Base-by-base conservation (phyloP, 2,329 filamentous ascomycete species). In the Chaetomium olivaceum region DNA sequence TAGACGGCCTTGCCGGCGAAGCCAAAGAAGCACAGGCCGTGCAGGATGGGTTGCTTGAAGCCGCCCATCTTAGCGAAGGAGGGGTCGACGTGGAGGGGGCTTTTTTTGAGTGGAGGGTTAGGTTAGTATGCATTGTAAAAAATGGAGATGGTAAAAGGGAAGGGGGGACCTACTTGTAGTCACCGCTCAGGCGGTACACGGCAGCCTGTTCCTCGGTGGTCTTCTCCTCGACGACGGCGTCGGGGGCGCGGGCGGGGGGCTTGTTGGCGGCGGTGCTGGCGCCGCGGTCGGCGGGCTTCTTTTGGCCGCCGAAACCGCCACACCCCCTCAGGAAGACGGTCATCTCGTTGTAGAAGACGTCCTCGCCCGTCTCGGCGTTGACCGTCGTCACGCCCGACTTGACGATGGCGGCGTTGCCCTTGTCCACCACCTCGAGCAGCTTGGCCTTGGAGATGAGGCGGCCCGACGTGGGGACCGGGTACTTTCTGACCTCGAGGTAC, bases 21-120 rank as follows among this genome's bases (percentile, higher is more conserved):
- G 72, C 95, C 95, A 74, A 99, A 94, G 76, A 89, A 95, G 85
- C 93, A 97, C 46, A 99, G 87, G n/a, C 95, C 95, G 82, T 99
- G 95, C 62, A 99, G 83, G 76, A 99, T 99, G 14, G 95, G 95
- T 31, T 83, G 87, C 80, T 95, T 91, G 87, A 99, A 99, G 66
- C 95, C 95, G 66, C 94, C 95, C 73, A 96, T 89, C 82, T 95
- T 95, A 80, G 92, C 92, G 79, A 99, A 98, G 58, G 88, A 86
- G 1, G 95, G 95, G 78, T 99, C 95, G 68, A 99, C 90, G 81
- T 99, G 95, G 1, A 99, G 88, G 16, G 95, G 95, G 83, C 82
- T 85, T 52, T 8, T 57, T 29, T 16, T 1, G 2, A 31, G 12
- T n/a, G 6, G 21, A 25, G 2, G 6, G 33, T 5, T 7, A 12